Percentiles rank a stretch among this genome's conserved stretches.
phyloP scores from a whole-genome alignment of 768 basidiomycete genomes.

The Rhizopogon vulgaris region DNA sequence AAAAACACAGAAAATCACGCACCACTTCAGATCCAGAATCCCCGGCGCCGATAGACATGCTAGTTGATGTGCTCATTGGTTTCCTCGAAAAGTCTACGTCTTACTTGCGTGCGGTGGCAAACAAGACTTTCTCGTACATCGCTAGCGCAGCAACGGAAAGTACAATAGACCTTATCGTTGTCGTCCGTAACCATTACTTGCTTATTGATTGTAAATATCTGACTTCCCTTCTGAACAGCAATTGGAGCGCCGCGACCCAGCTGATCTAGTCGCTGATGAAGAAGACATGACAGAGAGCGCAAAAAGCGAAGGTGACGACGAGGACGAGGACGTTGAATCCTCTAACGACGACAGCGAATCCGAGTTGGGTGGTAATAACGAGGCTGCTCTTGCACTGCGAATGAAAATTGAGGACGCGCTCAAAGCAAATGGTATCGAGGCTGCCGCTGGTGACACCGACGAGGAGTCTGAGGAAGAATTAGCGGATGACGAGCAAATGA shows the following conservation, averaged over 20 bases:
- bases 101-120: conserved; percentile 75
- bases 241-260: conserved; percentile 68
- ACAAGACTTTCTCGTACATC: conserved; percentile 71
- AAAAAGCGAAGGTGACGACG: conserved; percentile 31
- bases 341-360: conserved; percentile 31
- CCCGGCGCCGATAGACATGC: conserved; percentile 68
- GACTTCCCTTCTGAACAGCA: conserved; percentile 45
- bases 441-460: conserved; percentile 43
- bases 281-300: conserved; percentile 39
- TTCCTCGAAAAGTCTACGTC: conserved; percentile 79
- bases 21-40: conserved; percentile 22
- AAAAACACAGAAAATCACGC: conserved; percentile 36
- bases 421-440: conserved; percentile 51
- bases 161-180: conserved; percentile 75
- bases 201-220: conserved; percentile 3
- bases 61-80: conserved; percentile 88
- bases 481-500: conserved; percentile 98
- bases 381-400: conserved; percentile 45
- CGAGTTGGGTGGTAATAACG: conserved; percentile 47
- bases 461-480: conserved; percentile 62
- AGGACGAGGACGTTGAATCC: conserved; percentile 27
- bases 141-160: conserved; percentile 59
- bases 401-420: conserved; percentile 61
- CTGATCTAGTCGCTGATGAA: conserved; percentile 38
- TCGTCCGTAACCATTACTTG: conserved; percentile 42